Conservation (phyloP, 768 basidiomycete species). For the Boletus huronensis region DNA sequence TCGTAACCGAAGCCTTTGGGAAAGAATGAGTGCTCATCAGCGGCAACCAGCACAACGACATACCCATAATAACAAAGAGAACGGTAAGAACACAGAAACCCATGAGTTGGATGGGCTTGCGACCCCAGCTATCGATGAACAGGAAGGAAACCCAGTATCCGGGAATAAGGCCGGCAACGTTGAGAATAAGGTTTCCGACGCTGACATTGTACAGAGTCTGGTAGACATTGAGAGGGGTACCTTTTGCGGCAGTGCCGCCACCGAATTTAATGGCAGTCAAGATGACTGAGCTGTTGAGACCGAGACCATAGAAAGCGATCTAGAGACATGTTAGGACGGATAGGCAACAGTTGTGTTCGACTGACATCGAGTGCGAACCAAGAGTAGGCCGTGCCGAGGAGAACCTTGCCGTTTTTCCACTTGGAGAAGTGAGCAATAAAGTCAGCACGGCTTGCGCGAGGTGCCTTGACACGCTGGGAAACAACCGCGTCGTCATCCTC, state of each 20-base stretch:
- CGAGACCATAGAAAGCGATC: constrained; percentile 88
- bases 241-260: constrained; percentile 26
- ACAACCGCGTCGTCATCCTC: constrained; percentile 51
- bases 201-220: constrained; percentile 59
- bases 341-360: constrained; percentile 2
- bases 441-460: constrained; percentile 65
- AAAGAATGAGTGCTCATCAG: constrained; percentile 3
- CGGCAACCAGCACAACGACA: constrained; percentile 12
- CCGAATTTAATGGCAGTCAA: constrained; percentile 70
- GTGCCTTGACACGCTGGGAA: constrained; percentile 56
- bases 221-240: constrained; percentile 44
- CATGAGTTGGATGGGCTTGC: constrained; percentile 79
- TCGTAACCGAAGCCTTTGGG: constrained; percentile 62
- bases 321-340: constrained; percentile 25
- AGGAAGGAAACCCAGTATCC: constrained; percentile 61
- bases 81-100: constrained; percentile 67
- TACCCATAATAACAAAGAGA: constrained; percentile 69
- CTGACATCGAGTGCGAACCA: constrained; percentile 87
- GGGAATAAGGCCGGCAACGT: constrained; percentile 76
- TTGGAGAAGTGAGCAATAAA: constrained; percentile 66
- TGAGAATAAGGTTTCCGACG: constrained; percentile 74
- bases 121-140: constrained; percentile 74
- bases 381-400: constrained; percentile 74
- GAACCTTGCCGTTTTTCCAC: constrained; percentile 76
- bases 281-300: constrained; percentile 78